Evolutionary conservation across 805 yeast species (phyloP).

Genomic region (Hanseniaspora lachancei): DNA sequence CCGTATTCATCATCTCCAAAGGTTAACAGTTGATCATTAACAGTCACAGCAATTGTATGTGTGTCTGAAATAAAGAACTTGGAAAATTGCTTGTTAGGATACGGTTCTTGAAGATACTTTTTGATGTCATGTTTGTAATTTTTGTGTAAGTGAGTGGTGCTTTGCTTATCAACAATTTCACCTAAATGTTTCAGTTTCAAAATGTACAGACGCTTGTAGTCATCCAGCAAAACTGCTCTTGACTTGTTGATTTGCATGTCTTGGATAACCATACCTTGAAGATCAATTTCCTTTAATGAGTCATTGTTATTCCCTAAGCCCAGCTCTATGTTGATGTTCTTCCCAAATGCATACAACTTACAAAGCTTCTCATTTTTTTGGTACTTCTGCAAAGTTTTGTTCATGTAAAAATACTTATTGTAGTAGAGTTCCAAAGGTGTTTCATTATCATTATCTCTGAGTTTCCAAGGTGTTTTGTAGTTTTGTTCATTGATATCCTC

Average conservation of each 20-base stretch:
- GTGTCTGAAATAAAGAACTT: constrained; percentile 46
- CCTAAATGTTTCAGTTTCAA: constrained; percentile 60
- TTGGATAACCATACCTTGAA: constrained; percentile 22
- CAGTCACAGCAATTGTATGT: constrained; percentile 50
- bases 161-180: constrained; percentile 38
- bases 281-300: constrained; percentile 31
- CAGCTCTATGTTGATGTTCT: constrained; percentile 46
- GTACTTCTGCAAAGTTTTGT: background rate
- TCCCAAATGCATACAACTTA: constrained; percentile 48
- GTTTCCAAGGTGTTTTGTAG: constrained; percentile 25
- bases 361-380: constrained; percentile 34
- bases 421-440: constrained; percentile 60
- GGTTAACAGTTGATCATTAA: constrained; percentile 42
- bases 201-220: constrained; percentile 38
- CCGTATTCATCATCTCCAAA: constrained; percentile 68
- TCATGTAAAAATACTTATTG: constrained; percentile 20
- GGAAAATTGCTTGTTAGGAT: constrained; percentile 22
- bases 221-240: constrained; percentile 50
- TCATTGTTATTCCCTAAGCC: constrained; percentile 56
- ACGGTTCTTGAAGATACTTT: background rate
- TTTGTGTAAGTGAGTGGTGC: constrained; percentile 34
- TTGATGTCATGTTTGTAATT: background rate
- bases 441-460: constrained; percentile 55
- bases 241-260: constrained; percentile 45
- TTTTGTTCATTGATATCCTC: constrained; percentile 15